These are phyloP conservation scores for Penicillium sp. DNA, from an alignment of 2,329 filamentous ascomycete genomes.

Conservation along the genomic window DNA sequence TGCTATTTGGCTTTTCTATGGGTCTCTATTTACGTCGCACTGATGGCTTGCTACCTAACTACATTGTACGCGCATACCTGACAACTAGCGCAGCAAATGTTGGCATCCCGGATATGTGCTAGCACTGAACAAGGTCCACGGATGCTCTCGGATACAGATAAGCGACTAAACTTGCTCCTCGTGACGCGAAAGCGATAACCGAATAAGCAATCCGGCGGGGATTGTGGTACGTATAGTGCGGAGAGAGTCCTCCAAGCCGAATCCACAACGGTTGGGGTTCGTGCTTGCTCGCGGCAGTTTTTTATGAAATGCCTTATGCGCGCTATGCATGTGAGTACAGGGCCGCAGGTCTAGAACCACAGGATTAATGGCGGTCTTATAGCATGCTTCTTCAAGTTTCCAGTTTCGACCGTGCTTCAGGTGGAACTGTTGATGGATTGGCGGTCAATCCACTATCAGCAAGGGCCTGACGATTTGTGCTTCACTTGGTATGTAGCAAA, in stretches of 20 bases:
- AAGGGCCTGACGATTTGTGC: background rate
- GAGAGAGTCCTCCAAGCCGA: background rate
- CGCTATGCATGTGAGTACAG: background rate
- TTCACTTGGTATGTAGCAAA: background rate
- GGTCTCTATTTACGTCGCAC: too few relatives aligned
- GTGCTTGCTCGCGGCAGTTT: background rate
- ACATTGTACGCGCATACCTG: too few relatives aligned
- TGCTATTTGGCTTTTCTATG: too few relatives aligned
- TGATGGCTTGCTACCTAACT: too few relatives aligned
- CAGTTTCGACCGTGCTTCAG: background rate
- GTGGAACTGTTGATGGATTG: background rate
- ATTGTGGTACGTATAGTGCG: too few relatives aligned
- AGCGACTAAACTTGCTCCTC: too few relatives aligned
- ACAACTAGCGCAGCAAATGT: too few relatives aligned
- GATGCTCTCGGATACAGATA: too few relatives aligned
- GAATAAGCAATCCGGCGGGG: too few relatives aligned
- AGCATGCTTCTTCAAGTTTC: background rate
- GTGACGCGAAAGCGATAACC: too few relatives aligned
- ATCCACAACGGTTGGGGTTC: background rate
- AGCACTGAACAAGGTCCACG: too few relatives aligned
- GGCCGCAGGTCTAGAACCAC: background rate
- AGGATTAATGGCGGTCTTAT: background rate
- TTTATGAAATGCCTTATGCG: background rate
- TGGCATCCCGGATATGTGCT: too few relatives aligned
- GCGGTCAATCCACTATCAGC: background rate